phyloP scores from a whole-genome alignment of 208 protist genomes.

The Acanthamoeba comandoni region DNA sequence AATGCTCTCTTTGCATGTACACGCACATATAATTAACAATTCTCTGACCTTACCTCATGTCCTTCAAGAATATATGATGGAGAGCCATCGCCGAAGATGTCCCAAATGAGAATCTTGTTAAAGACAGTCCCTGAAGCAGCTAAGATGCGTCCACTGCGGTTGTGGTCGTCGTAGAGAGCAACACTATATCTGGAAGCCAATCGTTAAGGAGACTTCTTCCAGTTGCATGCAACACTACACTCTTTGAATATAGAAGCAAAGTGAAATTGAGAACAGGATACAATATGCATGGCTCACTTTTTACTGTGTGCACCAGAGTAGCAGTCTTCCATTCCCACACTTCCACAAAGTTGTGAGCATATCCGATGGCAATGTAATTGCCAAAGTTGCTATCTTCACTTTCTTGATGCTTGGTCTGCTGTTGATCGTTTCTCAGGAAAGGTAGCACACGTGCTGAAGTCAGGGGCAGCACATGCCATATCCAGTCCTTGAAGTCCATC shows the following conservation, averaged over 20 bases:
- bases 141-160: conserved; percentile 8
- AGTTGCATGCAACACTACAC: neutral
- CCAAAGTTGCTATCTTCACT: neutral
- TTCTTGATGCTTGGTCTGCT: neutral
- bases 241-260: neutral
- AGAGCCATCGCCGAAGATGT: conserved; percentile 10
- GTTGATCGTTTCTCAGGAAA: neutral
- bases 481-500: conserved; percentile 61
- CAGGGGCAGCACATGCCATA: conserved; percentile 57
- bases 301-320: neutral
- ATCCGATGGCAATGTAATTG: conserved; percentile 42
- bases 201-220: neutral
- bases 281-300: conserved; percentile 65
- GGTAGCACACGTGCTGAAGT: neutral
- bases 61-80: conserved; percentile 27
- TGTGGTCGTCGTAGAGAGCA: conserved; percentile 19
- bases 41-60: conserved; percentile 27
- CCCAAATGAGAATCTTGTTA: conserved; percentile 67
- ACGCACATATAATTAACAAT: neutral
- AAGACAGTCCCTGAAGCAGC: conserved; percentile 57
- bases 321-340: conserved; percentile 23
- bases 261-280: neutral
- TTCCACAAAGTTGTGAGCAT: conserved; percentile 60
- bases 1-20: conserved; percentile 15
- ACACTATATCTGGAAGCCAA: conserved; percentile 32